Evolutionary conservation across 306 rosid genomes (phyloP), one percentile per base, ranked within the genome.

Genomic region (Cyamopsis tetragonoloba): DNA sequence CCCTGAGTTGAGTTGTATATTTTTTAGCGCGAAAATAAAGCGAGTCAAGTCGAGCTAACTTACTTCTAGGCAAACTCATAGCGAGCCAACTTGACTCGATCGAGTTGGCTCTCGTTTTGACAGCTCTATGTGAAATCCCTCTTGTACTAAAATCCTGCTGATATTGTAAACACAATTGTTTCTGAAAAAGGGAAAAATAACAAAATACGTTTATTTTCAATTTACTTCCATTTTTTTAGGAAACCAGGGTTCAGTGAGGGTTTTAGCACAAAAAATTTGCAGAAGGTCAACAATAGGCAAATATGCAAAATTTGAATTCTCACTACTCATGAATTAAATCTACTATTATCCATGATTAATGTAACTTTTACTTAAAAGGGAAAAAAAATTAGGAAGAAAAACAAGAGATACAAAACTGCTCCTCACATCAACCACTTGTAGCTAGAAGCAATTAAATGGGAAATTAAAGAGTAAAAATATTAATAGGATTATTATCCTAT

Each of bases 351-450:
- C n/a, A n/a, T n/a, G n/a, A n/a, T n/a, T n/a, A n/a, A n/a, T n/a
- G n/a, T n/a, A n/a, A n/a, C n/a, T n/a, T n/a, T n/a, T 19, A 56
- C 27, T 65, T 42, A 1, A 41, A 43, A 67, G 50, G 62, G 1
- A 13, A 35, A 49, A 20, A 5, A 3, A 2, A 64, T 37, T 28
- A 31, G 13, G 8, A 35, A 18, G 3, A 43, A 70, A 4, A 34
- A 7, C n/a, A n/a, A n/a, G n/a, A 7, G 53, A 60, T 72, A 49
- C 79, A 77, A 68, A 62, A 70, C 27, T 58, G 6, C 47, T 39
- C 28, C 44, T 37, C 18, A 18, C 48, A 49, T 68, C 18, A 3
- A 43, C 37, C 61, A 8, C 18, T 10, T n/a, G n/a, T n/a, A n/a
- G 13, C 28, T 30, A 1, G n/a, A 49, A 7, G 42, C 39, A 23